These are phyloP conservation scores for Phytopythium boreale DNA, from an alignment of 352 stramenopile species.

Conservation along the genomic window DNA sequence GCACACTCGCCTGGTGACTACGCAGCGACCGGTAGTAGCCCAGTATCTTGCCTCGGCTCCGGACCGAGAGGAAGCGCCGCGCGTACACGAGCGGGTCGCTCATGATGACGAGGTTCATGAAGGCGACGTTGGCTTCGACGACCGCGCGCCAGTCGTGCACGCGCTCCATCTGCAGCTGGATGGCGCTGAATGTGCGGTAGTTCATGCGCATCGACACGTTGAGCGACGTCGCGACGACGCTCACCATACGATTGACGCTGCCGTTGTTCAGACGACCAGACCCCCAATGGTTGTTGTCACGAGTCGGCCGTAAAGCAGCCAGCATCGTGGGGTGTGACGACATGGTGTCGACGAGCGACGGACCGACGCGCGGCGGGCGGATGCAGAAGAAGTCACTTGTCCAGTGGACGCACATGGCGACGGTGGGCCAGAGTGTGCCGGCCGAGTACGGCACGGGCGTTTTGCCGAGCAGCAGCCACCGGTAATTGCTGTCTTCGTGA, in stretches of 20 bases:
- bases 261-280: not conserved
- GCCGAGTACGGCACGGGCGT: conserved; percentile 32
- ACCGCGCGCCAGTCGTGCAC: not conserved
- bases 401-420: conserved; percentile 30
- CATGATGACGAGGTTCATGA: conserved; percentile 4
- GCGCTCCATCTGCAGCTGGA: not conserved
- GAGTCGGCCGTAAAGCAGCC: not conserved
- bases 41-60: not conserved
- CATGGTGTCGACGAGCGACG: not conserved
- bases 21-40: conserved; percentile 3
- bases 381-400: conserved; percentile 33
- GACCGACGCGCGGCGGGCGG: not conserved
- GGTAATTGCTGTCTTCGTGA: not conserved
- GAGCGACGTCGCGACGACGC: not conserved
- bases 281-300: too few relatives aligned
- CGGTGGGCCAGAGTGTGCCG: conserved; percentile 19
- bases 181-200: not conserved
- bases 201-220: not conserved
- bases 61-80: not conserved
- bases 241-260: not conserved
- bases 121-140: conserved; percentile 1
- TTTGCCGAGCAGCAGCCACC: not conserved
- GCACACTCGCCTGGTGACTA: not conserved
- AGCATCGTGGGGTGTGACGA: not conserved
- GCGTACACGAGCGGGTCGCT: conserved; percentile 1